Evolutionary conservation across 2,329 filamentous ascomycete genomes (phyloP).

Genomic region (Clonostachys chloroleuca): DNA sequence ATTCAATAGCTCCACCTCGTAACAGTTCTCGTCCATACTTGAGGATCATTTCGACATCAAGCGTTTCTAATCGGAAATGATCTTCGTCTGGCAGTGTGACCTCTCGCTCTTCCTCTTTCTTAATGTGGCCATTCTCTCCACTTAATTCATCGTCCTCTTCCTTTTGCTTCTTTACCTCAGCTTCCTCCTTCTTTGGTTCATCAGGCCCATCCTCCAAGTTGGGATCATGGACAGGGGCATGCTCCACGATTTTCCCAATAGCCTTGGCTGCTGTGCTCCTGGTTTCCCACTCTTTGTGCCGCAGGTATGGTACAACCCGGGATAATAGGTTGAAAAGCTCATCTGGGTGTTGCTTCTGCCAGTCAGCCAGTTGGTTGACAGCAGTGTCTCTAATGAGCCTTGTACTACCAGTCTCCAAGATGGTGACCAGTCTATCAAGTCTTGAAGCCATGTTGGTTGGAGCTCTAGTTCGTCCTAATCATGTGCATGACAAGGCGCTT

Average conservation of each 20-base stretch:
- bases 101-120: slow-evolving; percentile 46
- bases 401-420: slow-evolving; percentile 96
- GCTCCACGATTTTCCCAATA: slow-evolving; percentile 87
- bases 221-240: slow-evolving; percentile 84
- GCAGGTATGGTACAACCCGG: slow-evolving; percentile 89
- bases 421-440: slow-evolving; percentile 80
- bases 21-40: slow-evolving; percentile 80
- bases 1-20: slow-evolving; percentile 83
- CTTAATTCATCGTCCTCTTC: slow-evolving; percentile 13
- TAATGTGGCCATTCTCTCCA: slow-evolving; percentile 37
- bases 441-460: slow-evolving; percentile 30
- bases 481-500: no score
- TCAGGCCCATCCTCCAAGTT: slow-evolving; percentile 64
- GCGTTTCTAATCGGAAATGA: slow-evolving; percentile 64
- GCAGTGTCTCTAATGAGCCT: slow-evolving; percentile 94
- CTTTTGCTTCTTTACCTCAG: slow-evolving; percentile 49
- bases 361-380: slow-evolving; percentile 93
- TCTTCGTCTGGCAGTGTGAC: slow-evolving; percentile 45
- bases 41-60: slow-evolving; percentile 77
- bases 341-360: slow-evolving; percentile 96
- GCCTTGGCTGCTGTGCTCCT: slow-evolving; percentile 90
- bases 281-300: slow-evolving; percentile 96
- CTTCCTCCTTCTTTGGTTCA: slow-evolving; percentile 35
- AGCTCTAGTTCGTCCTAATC: no score
- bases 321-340: slow-evolving; percentile 95